Base-by-base conservation (phyloP, 2,329 filamentous ascomycete genomes). In the Neofusicoccum ribis region DNA sequence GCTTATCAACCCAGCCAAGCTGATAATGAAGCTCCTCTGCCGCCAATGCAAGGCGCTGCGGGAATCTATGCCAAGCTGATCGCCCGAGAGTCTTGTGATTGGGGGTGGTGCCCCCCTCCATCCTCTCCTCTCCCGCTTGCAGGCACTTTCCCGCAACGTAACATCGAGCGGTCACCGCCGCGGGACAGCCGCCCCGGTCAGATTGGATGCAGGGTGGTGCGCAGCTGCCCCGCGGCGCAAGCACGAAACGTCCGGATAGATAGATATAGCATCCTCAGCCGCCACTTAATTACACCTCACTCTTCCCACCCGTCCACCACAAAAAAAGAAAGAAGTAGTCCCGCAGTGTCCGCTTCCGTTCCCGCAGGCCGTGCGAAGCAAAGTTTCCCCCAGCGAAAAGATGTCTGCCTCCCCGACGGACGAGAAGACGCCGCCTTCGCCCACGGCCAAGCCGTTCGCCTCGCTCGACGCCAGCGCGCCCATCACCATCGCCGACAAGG, bases 41-140 rank as follows among this genome's bases (percentile, higher is more conserved):
- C 43, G 27, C 56, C 56, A 59, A 59, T 59, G 14, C 39, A 46
- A 59, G 15, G 14, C 14, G 9, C 23, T 6, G 54, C n/a, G 54
- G 39, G 23, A 59, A 59, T 59, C 54, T 46, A 59, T 59, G 54
- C 54, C 54, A 46, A 46, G 54, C 2, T 39, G 7, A n/a, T 11
- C 23, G 44, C 31, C 37, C 27, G 20, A n/a, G 7, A 11, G 17
- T 3, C 9, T 58, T 31, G 12, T 12, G 8, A 20, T 14, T 58
- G 37, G 17, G 11, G 12, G 20, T 2, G 20, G 20, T 23, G 20
- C 20, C 2, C 52, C 52, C 12, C 14, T 56, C 20, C 39, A 31
- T 6, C 52, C 15, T 11, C 8, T 9, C 27, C n/a, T 7, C 31
- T 51, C 23, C 37, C 37, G 17, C 23, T 27, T 1, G 11, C 20